phyloP scores from a whole-genome alignment of 176 grass and related monocot species.

The Musa troglodytarum region DNA sequence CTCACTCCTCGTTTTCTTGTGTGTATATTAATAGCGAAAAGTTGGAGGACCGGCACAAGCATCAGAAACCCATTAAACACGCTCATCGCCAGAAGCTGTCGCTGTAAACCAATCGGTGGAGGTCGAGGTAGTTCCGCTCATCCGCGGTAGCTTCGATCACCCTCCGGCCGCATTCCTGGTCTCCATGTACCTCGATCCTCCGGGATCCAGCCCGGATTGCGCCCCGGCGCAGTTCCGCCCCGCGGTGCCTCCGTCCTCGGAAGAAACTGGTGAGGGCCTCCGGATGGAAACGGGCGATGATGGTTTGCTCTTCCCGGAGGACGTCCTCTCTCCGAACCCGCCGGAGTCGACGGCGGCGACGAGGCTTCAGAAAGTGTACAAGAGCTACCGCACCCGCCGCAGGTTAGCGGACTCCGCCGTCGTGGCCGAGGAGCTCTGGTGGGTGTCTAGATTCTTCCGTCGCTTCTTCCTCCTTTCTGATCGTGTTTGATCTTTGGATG shows the following conservation, averaged over 20 bases:
- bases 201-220: too few species aligned
- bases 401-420: conserved; percentile 88
- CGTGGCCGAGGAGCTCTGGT: conserved; percentile 98
- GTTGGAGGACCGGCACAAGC: too few species aligned
- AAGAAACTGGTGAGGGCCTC: not conserved
- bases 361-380: conserved; percentile 86
- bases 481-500: not conserved
- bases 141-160: not conserved
- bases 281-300: not conserved
- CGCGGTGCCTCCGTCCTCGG: not conserved
- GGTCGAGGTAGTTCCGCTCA: not conserved
- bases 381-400: conserved; percentile 86
- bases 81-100: too few species aligned
- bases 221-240: not conserved
- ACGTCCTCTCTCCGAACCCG: not conserved
- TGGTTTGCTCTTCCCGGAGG: not conserved
- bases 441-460: not conserved
- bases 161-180: not conserved
- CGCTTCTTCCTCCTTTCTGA: not conserved
- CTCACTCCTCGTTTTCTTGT: too few species aligned
- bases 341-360: conserved; percentile 37
- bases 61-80: too few species aligned
- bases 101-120: not conserved
- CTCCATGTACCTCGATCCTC: too few species aligned
- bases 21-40: too few species aligned